phyloP scores from a whole-genome alignment of 2,329 filamentous ascomycete species.

The Colletotrichum brevisporum region DNA sequence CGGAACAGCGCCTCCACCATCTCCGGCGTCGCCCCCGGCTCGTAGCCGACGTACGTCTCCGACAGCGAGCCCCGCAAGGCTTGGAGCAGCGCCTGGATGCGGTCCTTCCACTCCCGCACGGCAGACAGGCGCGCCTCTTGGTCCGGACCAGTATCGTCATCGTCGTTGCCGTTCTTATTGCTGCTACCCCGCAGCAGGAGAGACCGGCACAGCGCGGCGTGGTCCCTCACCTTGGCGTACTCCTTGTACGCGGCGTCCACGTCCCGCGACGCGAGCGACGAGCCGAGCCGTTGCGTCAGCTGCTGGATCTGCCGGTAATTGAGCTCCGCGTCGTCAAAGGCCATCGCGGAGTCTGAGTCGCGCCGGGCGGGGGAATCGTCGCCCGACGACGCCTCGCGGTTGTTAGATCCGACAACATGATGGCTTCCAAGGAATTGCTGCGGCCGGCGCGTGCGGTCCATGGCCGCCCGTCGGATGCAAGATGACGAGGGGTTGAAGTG shows the following conservation, averaged over 20 bases:
- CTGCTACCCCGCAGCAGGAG: not conserved
- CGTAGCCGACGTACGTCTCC: constrained; percentile 61
- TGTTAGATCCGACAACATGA: too few species aligned
- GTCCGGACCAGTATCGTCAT: constrained; percentile 21
- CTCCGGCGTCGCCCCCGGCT: constrained; percentile 58
- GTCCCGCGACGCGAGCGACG: constrained; percentile 50
- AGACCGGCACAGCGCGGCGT: constrained; percentile 7
- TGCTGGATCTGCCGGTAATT: constrained; percentile 53
- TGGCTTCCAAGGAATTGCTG: too few species aligned
- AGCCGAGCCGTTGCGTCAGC: constrained; percentile 53
- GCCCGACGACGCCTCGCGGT: too few species aligned
- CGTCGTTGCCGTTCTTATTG: not conserved
- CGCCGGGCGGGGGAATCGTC: not conserved
- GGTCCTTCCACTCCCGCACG: constrained; percentile 61
- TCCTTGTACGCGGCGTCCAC: constrained; percentile 62
- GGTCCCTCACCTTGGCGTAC: constrained; percentile 55
- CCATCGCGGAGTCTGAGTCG: constrained; percentile 45
- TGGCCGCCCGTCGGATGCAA: not conserved
- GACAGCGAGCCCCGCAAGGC: constrained; percentile 57
- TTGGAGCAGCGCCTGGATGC: constrained; percentile 58
- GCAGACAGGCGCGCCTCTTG: constrained; percentile 51
- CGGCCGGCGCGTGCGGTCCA: not conserved
- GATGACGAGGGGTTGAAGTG: not conserved
- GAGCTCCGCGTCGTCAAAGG: constrained; percentile 49
- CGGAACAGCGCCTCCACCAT: constrained; percentile 60